Evolutionary conservation across 2,329 filamentous ascomycete species (phyloP), one percentile per base, ranked within the genome.

Genomic region (Fusarium nurragi): DNA sequence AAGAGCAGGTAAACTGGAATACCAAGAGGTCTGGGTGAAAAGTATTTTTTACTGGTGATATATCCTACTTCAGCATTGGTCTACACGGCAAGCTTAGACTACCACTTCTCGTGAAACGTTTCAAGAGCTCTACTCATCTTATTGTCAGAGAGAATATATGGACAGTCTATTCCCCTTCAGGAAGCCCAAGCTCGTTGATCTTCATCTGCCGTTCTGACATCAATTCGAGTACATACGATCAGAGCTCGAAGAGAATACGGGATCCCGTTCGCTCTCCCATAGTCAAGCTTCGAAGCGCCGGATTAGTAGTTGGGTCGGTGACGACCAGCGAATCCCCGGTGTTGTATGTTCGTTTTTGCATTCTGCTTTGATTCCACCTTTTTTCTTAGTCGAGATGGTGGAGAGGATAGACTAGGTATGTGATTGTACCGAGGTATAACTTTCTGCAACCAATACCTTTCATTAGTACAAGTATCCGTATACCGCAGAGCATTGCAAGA

Each of bases 291-390:
- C 39, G 54, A 54, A 54, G 54, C 52, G 52, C 52, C 45, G 52
- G 52, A 54, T 54, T 54, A 54, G 52, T 54, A 54, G 45, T 54
- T 54, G 46, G 52, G 46, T 54, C 37, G 37, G 46, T 54, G 52
- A 51, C 45, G 46, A 54, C 52, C 46, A 54, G 52, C 46, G 52
- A 54, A 54, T 52, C 13, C 52, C 52, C 14, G 37, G 52, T 54
- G 46, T 54, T 52, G 51, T 54, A 54, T 54, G 52, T 54, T 41
- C 7, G 12, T 38, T 54, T 39, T 40, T 28, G 14, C 34, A 30
- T 19, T 26, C 26, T 19, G 48, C 45, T 11, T 18, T 21, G n/a
- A 14, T 22, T 47, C 36, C 14, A 39, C 22, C 25, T 40, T 36
- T 26, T 51, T 46, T 52, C 34, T 16, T 34, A 34, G 19, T 38